Percentiles rank a stretch among this genome's conserved stretches.
Evolutionary conservation across 352 stramenopile genomes (phyloP).

Genomic region (Labyrinthula sp.): DNA sequence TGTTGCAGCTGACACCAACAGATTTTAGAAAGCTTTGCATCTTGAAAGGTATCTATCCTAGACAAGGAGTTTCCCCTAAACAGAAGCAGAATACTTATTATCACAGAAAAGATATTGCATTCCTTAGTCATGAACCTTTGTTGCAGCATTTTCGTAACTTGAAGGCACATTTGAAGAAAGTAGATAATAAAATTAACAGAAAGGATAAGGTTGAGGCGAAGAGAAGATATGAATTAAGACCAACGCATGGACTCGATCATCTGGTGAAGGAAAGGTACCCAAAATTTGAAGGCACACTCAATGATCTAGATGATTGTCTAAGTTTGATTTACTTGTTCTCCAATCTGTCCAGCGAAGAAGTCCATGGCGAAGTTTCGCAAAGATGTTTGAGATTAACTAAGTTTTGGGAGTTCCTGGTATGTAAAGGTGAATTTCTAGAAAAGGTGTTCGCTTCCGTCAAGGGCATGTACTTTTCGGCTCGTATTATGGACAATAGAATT

Average conservation of each 20-base stretch:
- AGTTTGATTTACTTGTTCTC: slow-evolving; percentile 90
- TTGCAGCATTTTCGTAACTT: slow-evolving; percentile 92
- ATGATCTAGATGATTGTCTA: slow-evolving; percentile 93
- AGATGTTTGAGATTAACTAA: slow-evolving; percentile 68
- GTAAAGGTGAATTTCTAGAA: slow-evolving; percentile 58
- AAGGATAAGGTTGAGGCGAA: slow-evolving; percentile 53
- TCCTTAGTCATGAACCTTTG: slow-evolving; percentile 86
- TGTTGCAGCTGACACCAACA: slow-evolving; percentile 82
- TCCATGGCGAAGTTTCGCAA: slow-evolving; percentile 54
- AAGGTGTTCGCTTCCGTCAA: slow-evolving; percentile 98
- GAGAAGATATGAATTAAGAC: slow-evolving; percentile 56
- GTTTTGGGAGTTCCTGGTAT: slow-evolving; percentile 87
- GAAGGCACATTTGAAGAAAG: slow-evolving; percentile 97
- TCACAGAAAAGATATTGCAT: slow-evolving; percentile 95
- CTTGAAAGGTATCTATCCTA: slow-evolving; percentile 95
- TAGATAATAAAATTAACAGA: slow-evolving; percentile 40
- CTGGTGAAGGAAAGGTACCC: slow-evolving; percentile 86
- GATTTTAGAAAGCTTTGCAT: slow-evolving; percentile 95
- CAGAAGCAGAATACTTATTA: slow-evolving; percentile 77
- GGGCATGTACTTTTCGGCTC: slow-evolving; percentile 92
- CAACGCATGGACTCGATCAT: slow-evolving; percentile 84
- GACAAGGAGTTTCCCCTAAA: slow-evolving; percentile 77
- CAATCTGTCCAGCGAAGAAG: slow-evolving; percentile 57
- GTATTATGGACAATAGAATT: slow-evolving; percentile 67
- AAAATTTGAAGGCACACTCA: slow-evolving; percentile 80